Evolutionary conservation across 148 eudicot genomes (phyloP).

Genomic region (Rhododendron kiyosumense): DNA sequence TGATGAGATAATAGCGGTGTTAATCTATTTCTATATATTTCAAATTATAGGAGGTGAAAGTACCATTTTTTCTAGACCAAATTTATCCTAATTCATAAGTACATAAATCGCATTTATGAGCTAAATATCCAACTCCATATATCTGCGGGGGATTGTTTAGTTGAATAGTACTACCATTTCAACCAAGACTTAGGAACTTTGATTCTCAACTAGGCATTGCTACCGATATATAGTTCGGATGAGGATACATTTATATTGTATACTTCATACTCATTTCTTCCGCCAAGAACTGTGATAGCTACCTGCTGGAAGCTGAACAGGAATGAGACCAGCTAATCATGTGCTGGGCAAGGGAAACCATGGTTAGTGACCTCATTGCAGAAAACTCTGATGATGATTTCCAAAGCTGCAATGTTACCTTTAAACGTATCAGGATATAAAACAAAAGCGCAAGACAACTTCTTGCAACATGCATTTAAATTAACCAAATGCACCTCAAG

Average conservation of each 20-base stretch:
- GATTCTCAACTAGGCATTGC: background rate
- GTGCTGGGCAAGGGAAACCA: constrained; percentile 88
- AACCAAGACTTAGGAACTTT: background rate
- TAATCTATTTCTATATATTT: background rate
- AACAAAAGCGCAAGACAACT: background rate
- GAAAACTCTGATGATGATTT: constrained; percentile 90
- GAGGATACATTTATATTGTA: background rate
- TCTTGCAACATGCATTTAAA: constrained; percentile 16
- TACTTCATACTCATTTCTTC: background rate
- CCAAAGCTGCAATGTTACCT: constrained; percentile 79
- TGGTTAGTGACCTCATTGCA: constrained; percentile 84
- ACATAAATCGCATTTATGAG: background rate
- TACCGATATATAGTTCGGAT: background rate
- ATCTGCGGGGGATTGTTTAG: background rate
- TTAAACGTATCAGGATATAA: constrained; percentile 22
- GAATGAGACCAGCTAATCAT: constrained; percentile 72
- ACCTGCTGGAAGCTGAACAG: constrained; percentile 84
- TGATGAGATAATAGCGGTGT: background rate
- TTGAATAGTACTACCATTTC: background rate
- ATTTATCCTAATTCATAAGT: background rate
- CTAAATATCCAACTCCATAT: background rate
- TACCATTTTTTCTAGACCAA: background rate
- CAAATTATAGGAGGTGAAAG: background rate
- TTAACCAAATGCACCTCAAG: constrained; percentile 63
- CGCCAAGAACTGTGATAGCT: constrained; percentile 37